Percentiles rank a stretch among this genome's conserved stretches.
phyloP scores from a whole-genome alignment of 2,329 filamentous ascomycete genomes.

The Fusarium coffeatum region DNA sequence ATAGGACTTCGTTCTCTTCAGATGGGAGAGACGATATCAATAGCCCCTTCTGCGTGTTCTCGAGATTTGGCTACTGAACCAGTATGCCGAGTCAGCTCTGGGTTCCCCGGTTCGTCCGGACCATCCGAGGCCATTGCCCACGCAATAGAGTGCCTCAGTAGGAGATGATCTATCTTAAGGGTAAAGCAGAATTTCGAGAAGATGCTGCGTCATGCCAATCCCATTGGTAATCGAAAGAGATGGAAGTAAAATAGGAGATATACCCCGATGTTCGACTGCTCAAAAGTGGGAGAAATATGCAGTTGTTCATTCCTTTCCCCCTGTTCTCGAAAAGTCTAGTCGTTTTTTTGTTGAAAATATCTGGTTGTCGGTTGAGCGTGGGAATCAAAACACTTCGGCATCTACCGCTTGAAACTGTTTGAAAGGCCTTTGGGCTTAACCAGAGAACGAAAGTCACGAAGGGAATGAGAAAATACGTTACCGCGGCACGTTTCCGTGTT shows the following conservation, averaged over 20 bases:
- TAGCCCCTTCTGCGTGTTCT: background rate
- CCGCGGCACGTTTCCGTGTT: background rate
- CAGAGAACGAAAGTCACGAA: background rate
- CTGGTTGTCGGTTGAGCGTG: background rate
- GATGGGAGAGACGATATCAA: conserved; percentile 10
- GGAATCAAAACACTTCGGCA: background rate
- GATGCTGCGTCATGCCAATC: background rate
- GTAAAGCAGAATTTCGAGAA: background rate
- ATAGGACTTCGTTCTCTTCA: background rate
- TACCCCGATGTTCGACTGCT: background rate
- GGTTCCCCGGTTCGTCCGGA: background rate
- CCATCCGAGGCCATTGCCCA: background rate
- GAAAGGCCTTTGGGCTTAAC: background rate
- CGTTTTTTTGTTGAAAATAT: conserved; percentile 10
- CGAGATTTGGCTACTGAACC: background rate
- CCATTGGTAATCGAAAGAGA: background rate
- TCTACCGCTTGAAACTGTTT: background rate
- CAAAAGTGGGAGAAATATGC: conserved; percentile 7
- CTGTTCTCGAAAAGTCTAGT: conserved; percentile 5
- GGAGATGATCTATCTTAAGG: background rate
- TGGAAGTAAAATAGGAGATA: background rate
- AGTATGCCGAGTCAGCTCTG: background rate
- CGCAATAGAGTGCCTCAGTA: background rate
- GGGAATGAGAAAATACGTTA: background rate
- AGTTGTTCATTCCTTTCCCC: conserved; percentile 13